phyloP scores from a whole-genome alignment of 371 early-diverging fungal species.

The Apophysomyces variabilis region DNA sequence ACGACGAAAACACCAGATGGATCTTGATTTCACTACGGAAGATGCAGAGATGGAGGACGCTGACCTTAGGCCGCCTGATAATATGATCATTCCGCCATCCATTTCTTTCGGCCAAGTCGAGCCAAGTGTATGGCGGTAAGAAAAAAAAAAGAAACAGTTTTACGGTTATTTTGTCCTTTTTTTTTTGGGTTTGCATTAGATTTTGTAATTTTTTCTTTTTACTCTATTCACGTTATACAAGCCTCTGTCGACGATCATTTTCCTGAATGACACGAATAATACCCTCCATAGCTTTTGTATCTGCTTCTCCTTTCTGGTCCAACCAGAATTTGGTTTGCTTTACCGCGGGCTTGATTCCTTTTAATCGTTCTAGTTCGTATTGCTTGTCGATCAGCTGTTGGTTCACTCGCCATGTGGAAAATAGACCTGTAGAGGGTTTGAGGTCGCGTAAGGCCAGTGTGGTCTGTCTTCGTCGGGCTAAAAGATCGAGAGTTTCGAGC shows the following conservation, averaged over 20 bases:
- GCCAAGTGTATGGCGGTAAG: constrained; percentile 9
- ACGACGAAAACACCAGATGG: constrained; percentile 20
- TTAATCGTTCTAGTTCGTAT: constrained; percentile 20
- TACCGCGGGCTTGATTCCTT: constrained; percentile 21
- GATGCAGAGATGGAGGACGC: constrained; percentile 24
- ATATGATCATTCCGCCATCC: constrained; percentile 27
- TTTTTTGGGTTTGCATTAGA: background rate
- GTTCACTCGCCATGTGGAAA: constrained; percentile 46
- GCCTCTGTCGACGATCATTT: constrained; percentile 28
- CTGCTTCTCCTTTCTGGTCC: constrained; percentile 44
- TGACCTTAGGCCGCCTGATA: constrained; percentile 23
- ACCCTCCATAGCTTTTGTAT: constrained; percentile 38
- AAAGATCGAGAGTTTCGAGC: constrained; percentile 46
- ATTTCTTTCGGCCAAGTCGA: constrained; percentile 46
- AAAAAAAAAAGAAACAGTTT: background rate
- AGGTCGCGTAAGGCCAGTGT: constrained; percentile 41
- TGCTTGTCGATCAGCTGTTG: constrained; percentile 25
- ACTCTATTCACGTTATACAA: constrained; percentile 22
- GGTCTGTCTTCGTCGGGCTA: constrained; percentile 34
- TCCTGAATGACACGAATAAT: constrained; percentile 45
- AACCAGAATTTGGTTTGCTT: constrained; percentile 50
- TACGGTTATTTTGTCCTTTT: background rate
- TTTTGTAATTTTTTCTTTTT: constrained; percentile 16
- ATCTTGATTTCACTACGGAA: constrained; percentile 9
- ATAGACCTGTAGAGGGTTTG: constrained; percentile 24